Percentiles rank a stretch among this genome's conserved stretches.
Evolutionary conservation across 202 grass and related monocot species (phyloP).

Genomic region (Zizania palustris): DNA sequence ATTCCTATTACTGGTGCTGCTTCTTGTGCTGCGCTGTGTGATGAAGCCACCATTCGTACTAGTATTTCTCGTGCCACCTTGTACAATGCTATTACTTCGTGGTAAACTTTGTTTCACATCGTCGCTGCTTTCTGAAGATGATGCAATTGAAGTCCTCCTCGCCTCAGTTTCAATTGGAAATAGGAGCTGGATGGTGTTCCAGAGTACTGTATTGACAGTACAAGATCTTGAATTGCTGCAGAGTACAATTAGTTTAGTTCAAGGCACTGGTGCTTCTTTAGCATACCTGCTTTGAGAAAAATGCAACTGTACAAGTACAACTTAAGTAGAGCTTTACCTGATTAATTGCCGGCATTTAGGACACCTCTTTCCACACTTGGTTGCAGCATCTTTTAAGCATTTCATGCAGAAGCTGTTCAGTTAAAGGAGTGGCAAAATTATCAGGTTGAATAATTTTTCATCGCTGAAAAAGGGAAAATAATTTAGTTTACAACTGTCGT

Average conservation of each 20-base stretch:
- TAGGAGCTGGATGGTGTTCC: conserved; percentile 92
- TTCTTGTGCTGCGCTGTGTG: conserved; percentile 38
- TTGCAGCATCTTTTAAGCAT: conserved; percentile 72
- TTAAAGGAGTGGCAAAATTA: not conserved
- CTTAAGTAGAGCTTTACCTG: conserved; percentile 50
- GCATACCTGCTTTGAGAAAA: not conserved
- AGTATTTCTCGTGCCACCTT: conserved; percentile 40
- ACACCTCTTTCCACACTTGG: conserved; percentile 86
- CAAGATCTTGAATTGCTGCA: conserved; percentile 85
- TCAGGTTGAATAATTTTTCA: conserved; percentile 15
- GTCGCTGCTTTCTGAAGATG: conserved; percentile 30
- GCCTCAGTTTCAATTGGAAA: conserved; percentile 78
- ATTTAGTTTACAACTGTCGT: not conserved
- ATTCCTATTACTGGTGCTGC: conserved; percentile 29
- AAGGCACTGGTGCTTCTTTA: not conserved
- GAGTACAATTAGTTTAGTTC: conserved; percentile 28
- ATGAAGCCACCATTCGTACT: conserved; percentile 22
- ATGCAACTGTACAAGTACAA: not conserved
- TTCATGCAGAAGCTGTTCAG: conserved; percentile 79
- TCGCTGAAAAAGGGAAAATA: not conserved
- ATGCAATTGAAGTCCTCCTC: conserved; percentile 48
- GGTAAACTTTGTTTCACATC: conserved; percentile 18
- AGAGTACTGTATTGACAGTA: conserved; percentile 86
- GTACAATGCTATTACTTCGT: conserved; percentile 34
- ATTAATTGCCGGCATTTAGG: conserved; percentile 89